phyloP scores from a whole-genome alignment of 2,329 filamentous ascomycete genomes.

The Colletotrichum truncatum region DNA sequence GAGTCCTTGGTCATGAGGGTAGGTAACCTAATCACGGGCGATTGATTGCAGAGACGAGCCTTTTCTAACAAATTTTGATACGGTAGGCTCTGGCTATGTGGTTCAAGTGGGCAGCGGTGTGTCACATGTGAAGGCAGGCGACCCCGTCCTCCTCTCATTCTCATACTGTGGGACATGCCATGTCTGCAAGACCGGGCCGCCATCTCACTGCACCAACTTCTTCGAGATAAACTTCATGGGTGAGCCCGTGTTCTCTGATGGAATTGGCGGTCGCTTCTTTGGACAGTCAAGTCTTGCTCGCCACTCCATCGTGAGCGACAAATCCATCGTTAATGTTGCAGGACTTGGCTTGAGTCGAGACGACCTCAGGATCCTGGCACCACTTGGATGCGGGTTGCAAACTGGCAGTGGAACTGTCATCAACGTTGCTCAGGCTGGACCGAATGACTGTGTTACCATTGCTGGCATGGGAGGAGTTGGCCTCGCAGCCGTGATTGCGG shows the following conservation, averaged over 20 bases:
- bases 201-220: conserved; percentile 59
- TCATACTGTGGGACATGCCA: conserved; percentile 50
- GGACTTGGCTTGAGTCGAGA: conserved; percentile 8
- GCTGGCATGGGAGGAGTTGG: conserved; percentile 46
- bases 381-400: conserved; percentile 47
- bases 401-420: conserved; percentile 46
- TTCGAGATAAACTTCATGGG: conserved; percentile 55
- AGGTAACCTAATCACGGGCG: neutral
- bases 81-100: conserved; percentile 57
- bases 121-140: conserved; percentile 58
- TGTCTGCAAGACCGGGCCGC: conserved; percentile 54
- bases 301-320: conserved; percentile 39
- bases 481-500: conserved; percentile 44
- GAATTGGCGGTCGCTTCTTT: conserved; percentile 40
- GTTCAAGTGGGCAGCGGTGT: conserved; percentile 50
- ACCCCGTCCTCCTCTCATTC: conserved; percentile 61
- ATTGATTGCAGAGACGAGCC: neutral
- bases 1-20: conserved; percentile 64
- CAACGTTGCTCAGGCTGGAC: conserved; percentile 39
- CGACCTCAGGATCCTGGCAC: conserved; percentile 40
- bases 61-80: neutral
- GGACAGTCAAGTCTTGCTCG: conserved; percentile 45
- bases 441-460: conserved; percentile 39
- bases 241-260: conserved; percentile 12
- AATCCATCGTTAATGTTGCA: conserved; percentile 38